A percentile compares a stretch with the other conserved stretches of the same genome.
These are phyloP conservation scores for Tanacetum coccineum DNA, from an alignment of 129 eudicot species.

Conservation along the genomic window DNA sequence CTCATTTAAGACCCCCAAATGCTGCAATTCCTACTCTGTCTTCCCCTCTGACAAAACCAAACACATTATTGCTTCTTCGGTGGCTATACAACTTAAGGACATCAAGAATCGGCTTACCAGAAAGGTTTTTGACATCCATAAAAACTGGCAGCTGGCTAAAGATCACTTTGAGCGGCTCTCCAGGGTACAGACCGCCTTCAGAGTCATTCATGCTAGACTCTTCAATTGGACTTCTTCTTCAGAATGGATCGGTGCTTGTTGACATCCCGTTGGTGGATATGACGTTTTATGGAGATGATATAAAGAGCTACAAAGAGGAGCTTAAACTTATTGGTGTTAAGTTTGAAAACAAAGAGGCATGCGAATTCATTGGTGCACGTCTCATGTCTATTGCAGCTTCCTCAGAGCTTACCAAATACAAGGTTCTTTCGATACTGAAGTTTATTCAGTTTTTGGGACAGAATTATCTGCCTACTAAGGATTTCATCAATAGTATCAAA, in stretches of 20 bases:
- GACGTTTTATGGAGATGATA: background rate
- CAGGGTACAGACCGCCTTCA: background rate
- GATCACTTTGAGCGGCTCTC: background rate
- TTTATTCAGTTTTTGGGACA: conserved; percentile 5
- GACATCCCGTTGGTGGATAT: conserved; percentile 9
- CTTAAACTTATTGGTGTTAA: background rate
- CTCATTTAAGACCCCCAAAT: background rate
- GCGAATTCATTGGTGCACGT: background rate
- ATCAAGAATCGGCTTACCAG: background rate
- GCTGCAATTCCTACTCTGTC: conserved; percentile 4
- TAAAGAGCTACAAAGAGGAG: background rate
- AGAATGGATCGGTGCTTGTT: conserved; percentile 11
- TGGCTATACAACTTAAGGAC: background rate
- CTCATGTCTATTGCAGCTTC: background rate
- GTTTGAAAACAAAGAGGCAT: conserved; percentile 1
- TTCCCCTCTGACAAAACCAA: background rate
- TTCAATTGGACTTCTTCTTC: background rate
- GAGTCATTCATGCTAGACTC: conserved; percentile 8
- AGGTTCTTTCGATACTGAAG: conserved; percentile 5
- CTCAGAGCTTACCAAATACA: conserved; percentile 1
- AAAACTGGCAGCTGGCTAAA: background rate
- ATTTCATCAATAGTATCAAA: background rate
- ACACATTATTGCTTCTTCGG: background rate
- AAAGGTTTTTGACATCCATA: conserved; percentile 4
- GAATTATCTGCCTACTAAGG: background rate